Percentiles rank a stretch among this genome's conserved stretches.
Evolutionary conservation across 2,329 filamentous ascomycete species (phyloP).

Genomic region (Stachybotrys chartarum): DNA sequence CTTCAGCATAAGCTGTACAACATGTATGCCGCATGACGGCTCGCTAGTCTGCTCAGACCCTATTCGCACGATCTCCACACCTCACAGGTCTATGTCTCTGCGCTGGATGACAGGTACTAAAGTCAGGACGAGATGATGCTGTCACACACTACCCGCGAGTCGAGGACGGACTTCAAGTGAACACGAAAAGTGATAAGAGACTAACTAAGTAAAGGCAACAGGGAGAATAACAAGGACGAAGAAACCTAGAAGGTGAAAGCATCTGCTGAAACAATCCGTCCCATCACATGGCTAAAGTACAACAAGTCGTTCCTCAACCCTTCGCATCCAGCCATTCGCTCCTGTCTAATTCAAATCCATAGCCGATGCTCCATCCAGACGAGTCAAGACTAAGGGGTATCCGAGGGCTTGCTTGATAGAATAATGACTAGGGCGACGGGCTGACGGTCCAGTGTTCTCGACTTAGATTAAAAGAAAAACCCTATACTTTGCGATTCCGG

Average conservation of each 20-base stretch:
- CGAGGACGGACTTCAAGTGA: slow-evolving; percentile 8
- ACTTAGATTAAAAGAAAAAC: slow-evolving; percentile 20
- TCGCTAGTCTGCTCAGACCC: too few relatives aligned
- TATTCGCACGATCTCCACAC: too few relatives aligned
- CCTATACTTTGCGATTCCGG: too few relatives aligned
- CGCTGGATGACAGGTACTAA: too few relatives aligned
- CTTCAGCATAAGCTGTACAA: too few relatives aligned
- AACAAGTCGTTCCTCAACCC: slow-evolving; percentile 25
- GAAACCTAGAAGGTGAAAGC: slow-evolving; percentile 20
- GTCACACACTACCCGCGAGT: too few relatives aligned
- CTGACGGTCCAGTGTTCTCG: slow-evolving; percentile 7
- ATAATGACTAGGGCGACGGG: not conserved
- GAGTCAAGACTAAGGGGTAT: slow-evolving; percentile 16
- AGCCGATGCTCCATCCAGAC: slow-evolving; percentile 22
- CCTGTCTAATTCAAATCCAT: slow-evolving; percentile 24
- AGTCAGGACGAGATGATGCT: too few relatives aligned
- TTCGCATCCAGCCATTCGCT: slow-evolving; percentile 21
- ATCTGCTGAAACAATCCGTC: slow-evolving; percentile 22
- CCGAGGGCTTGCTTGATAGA: slow-evolving; percentile 9
- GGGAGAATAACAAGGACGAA: slow-evolving; percentile 16
- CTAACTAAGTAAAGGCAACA: slow-evolving; percentile 21
- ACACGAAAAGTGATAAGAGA: slow-evolving; percentile 28
- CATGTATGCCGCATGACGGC: too few relatives aligned
- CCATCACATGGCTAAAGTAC: slow-evolving; percentile 31
- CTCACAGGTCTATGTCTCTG: too few relatives aligned